phyloP scores from a whole-genome alignment of 768 basidiomycete genomes.

The Agaricus blazei region DNA sequence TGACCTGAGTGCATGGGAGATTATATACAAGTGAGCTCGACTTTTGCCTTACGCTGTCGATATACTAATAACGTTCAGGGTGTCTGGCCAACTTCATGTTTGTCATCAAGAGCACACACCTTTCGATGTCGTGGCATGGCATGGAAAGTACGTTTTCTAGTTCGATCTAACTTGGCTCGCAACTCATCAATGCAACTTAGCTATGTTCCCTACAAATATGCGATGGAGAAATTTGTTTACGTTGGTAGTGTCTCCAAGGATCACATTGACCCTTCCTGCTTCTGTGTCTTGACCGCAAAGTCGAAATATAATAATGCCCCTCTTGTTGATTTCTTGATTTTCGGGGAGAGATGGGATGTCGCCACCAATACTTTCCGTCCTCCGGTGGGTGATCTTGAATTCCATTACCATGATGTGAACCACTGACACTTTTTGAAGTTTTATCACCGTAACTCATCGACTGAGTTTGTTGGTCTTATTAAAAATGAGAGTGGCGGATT shows the following conservation, averaged over 20 bases:
- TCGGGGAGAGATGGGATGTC: conserved; percentile 63
- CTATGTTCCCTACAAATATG: conserved; percentile 66
- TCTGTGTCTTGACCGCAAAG: conserved; percentile 63
- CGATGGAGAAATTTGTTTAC: conserved; percentile 55
- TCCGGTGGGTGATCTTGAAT: conserved; percentile 31
- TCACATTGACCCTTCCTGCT: conserved; percentile 66
- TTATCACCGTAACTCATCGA: conserved; percentile 58
- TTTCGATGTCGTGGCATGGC: conserved; percentile 71
- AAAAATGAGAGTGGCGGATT: conserved; percentile 61
- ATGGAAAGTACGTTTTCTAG: conserved; percentile 48
- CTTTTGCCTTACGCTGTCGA: background rate
- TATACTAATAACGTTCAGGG: conserved; percentile 24
- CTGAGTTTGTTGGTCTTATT: conserved; percentile 62
- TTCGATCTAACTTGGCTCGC: background rate
- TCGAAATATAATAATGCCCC: conserved; percentile 55
- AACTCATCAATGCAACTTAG: conserved; percentile 21
- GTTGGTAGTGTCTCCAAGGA: conserved; percentile 64
- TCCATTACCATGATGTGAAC: background rate
- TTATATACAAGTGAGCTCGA: conserved; percentile 40
- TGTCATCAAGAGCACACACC: conserved; percentile 61
- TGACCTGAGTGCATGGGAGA: conserved; percentile 56
- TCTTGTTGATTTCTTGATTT: conserved; percentile 60
- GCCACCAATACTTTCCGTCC: conserved; percentile 54
- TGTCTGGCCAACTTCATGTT: conserved; percentile 47
- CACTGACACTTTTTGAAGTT: conserved; percentile 30